Conservation (phyloP, 305 asterid species). For the Plantago rigida region DNA sequence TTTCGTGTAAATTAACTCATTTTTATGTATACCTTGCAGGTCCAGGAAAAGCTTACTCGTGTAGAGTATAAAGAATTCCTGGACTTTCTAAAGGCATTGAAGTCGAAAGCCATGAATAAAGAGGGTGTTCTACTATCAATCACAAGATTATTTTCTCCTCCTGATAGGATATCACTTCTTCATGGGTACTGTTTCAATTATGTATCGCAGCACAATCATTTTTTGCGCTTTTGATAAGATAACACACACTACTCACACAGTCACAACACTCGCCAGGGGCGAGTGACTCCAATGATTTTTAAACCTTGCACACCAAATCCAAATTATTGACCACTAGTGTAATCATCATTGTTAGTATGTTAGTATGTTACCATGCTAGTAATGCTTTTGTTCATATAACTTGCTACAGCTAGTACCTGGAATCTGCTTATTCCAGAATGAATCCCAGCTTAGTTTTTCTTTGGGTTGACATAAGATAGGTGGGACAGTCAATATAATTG, state of each 20-base stretch:
- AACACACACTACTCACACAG: background rate
- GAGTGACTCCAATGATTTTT: no score
- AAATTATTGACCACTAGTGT: no score
- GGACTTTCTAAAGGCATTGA: conserved; percentile 67
- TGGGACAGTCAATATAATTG: no score
- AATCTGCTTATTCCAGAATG: no score
- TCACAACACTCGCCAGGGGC: no score
- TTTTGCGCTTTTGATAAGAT: background rate
- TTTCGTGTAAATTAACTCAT: conserved; percentile 16
- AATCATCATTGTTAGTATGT: no score
- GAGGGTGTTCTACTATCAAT: conserved; percentile 71
- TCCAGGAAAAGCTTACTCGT: conserved; percentile 62
- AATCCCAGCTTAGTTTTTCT: no score
- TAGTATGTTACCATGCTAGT: no score
- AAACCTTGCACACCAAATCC: no score
- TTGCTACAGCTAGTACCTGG: no score
- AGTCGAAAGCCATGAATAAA: conserved; percentile 70
- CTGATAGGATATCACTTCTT: conserved; percentile 72
- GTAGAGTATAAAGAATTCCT: conserved; percentile 72
- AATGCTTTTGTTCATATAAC: no score
- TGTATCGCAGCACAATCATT: conserved; percentile 13
- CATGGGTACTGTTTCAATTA: conserved; percentile 47
- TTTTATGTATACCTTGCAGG: conserved; percentile 40
- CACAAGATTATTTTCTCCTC: conserved; percentile 62
- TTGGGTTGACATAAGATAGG: no score